A percentile compares a stretch with the other conserved stretches of the same genome.
Evolutionary conservation across 2,329 filamentous ascomycete genomes (phyloP).

Genomic region (Pyrenophora teres): DNA sequence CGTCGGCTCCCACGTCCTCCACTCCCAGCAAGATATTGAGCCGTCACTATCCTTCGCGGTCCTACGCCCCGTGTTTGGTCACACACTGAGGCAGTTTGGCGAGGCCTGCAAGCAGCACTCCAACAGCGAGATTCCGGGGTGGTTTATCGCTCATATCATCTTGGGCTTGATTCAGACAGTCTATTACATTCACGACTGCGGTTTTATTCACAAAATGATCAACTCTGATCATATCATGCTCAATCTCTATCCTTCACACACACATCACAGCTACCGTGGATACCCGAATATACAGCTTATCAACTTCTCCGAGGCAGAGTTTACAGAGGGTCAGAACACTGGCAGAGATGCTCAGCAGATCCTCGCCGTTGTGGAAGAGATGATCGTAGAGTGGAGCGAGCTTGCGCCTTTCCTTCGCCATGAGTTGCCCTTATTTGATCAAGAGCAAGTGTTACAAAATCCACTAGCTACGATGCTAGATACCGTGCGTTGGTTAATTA

Average conservation of each 20-base stretch:
- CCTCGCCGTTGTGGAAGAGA: slow-evolving; percentile 7
- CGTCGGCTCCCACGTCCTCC: slow-evolving; percentile 1
- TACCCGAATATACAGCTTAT: slow-evolving; percentile 19
- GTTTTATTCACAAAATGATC: slow-evolving; percentile 9
- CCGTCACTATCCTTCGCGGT: slow-evolving; percentile 7
- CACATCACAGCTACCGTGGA: slow-evolving; percentile 11
- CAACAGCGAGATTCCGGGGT: slow-evolving; percentile 6
- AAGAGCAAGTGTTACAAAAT: too few relatives aligned
- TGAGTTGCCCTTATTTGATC: too few relatives aligned
- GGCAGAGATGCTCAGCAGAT: too few relatives aligned
- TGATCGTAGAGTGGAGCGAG: slow-evolving; percentile 12
- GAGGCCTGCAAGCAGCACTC: neutral
- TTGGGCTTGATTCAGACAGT: slow-evolving; percentile 14
- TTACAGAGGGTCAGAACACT: too few relatives aligned
- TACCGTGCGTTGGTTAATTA: too few relatives aligned
- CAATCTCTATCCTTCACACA: slow-evolving; percentile 7
- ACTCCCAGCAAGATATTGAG: neutral
- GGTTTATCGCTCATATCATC: slow-evolving; percentile 20
- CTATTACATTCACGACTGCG: slow-evolving; percentile 5
- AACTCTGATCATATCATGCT: slow-evolving; percentile 12
- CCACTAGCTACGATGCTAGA: too few relatives aligned
- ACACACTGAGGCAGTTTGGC: slow-evolving; percentile 14
- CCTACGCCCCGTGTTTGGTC: slow-evolving; percentile 16
- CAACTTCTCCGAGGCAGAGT: slow-evolving; percentile 1
- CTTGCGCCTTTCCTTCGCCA: neutral